Base-by-base conservation (phyloP, 805 yeast species). In the Metschnikowia aberdeeniae region DNA sequence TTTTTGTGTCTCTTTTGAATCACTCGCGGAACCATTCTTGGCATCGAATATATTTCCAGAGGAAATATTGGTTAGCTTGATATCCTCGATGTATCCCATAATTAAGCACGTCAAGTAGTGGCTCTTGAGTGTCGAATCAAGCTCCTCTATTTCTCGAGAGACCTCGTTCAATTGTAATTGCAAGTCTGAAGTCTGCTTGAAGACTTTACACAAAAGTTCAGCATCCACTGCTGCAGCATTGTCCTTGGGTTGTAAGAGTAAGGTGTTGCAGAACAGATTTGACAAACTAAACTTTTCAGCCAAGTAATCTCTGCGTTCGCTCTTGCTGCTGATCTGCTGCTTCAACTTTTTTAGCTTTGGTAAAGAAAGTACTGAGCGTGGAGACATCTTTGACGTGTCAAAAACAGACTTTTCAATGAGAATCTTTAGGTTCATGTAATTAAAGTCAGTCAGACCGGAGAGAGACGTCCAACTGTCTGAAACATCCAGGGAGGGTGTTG, bases 31-130 rank as follows among this genome's bases (percentile, higher is more conserved):
- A 32, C 32, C 36, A 28, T 14, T 34, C 34, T 38, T 24, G 29
- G 29, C 43, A 17, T 13, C 42, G 22, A 28, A 28, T 26, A 27
- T 54, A 52, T 8, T 52, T 8, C 34, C 39, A 22, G 42, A 32
- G 12, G 49, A 33, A 27, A 37, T 24, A 34, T 35, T 38, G 12
- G 51, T 47, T 11, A 66, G 46, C 47, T 60, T 63, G 11, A 71
- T 63, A 54, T 70, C 75, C 49, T 75, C 77, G 13, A 75, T 65
- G 53, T 75, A 74, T 2, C 81, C 80, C 49, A 75, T 59, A 12
- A 71, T 70, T 37, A 73, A 64, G 28, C 76, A 69, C 0, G 76
- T 65, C 41, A 72, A 52, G 45, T 74, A 70, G 52, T 76, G 81
- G 49, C 67, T 66, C 43, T 60, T 63, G 41, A 75, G 54, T 37